Base-by-base conservation (phyloP, 805 yeast genomes). In the Wickerhamiella parazyma region DNA sequence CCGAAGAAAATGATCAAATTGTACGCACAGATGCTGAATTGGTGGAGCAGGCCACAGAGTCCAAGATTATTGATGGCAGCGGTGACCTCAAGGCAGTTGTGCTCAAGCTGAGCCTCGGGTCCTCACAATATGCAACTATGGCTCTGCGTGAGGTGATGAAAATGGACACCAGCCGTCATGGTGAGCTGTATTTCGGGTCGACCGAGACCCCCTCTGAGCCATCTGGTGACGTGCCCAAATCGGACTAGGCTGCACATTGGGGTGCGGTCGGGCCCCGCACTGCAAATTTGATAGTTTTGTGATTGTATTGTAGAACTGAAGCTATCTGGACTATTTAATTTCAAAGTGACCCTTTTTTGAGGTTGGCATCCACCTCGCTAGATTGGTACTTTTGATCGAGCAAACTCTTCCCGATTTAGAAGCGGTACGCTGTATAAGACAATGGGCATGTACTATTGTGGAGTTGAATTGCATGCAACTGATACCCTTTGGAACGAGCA, bases 41-140 rank as follows among this genome's bases (percentile, higher is more conserved):
- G 21, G 43, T 33, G n/a, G 36, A 33, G 16, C n/a, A 25, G 9
- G 33, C 33, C 17, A 11, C 21, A n/a, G 29, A 25, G 21, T 5
- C 14, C 14, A 33, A 26, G 19, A 11, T 40, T 16, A 33, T 40
- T 18, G 18, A 18, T 16, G 10, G 16, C 6, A 33, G 33, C 25
- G 50, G 55, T 43, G 46, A 41, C 58, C 60, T 36, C 6, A 63
- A 57, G 11, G 96, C 95, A 0, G 75, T 87, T 11, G 69, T 91
- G 4, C 59, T 93, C 46, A 77, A 72, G 51, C 69, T 91, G 70
- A 80, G 76, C 55, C 67, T 91, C 46, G 89, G 86, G 4, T 77
- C 82, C 2, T 80, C 95, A 28, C 78, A 93, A 6, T 91, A 91
- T 60, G 99, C 99, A 1, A 91, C 99, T 0, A 93, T 91, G 98